These are phyloP conservation scores for Tetracladium setigerum DNA, from an alignment of 495 filamentous ascomycete species.

Conservation along the genomic window DNA sequence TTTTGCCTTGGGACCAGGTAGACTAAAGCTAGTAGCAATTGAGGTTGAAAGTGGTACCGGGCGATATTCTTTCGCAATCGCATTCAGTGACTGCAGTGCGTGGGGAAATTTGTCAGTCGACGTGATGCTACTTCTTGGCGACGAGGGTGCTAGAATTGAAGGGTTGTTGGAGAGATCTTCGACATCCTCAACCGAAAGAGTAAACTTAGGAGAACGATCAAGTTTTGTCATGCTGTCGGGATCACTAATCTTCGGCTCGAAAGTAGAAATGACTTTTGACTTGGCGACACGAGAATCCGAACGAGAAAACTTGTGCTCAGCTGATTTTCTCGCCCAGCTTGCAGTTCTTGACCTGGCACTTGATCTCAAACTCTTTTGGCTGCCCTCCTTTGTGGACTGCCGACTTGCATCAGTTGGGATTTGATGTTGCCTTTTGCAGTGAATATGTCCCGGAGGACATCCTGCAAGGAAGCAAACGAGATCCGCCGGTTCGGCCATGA, in stretches of 20 bases:
- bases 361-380: no score
- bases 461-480: conserved; percentile 15
- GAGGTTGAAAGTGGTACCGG: conserved; percentile 2
- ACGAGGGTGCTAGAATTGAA: not conserved
- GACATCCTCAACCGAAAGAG: no score
- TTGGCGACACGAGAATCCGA: not conserved
- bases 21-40: conserved; percentile 12
- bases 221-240: not conserved
- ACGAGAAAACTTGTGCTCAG: not conserved
- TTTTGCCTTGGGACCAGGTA: conserved; percentile 6
- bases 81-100: conserved; percentile 3
- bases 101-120: conserved; percentile 12
- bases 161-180: no score
- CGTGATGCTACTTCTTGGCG: conserved; percentile 7
- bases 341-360: no score
- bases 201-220: no score
- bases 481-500: conserved; percentile 3
- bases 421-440: conserved; percentile 1
- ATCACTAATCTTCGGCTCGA: not conserved
- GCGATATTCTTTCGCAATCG: not conserved
- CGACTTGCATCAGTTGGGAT: not conserved
- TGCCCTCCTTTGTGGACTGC: no score
- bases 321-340: not conserved
- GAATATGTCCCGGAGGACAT: conserved; percentile 8
- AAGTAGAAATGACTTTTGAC: not conserved